phyloP scores from a whole-genome alignment of 2,329 filamentous ascomycete species.

The Aspergillus pseudotamarii region DNA sequence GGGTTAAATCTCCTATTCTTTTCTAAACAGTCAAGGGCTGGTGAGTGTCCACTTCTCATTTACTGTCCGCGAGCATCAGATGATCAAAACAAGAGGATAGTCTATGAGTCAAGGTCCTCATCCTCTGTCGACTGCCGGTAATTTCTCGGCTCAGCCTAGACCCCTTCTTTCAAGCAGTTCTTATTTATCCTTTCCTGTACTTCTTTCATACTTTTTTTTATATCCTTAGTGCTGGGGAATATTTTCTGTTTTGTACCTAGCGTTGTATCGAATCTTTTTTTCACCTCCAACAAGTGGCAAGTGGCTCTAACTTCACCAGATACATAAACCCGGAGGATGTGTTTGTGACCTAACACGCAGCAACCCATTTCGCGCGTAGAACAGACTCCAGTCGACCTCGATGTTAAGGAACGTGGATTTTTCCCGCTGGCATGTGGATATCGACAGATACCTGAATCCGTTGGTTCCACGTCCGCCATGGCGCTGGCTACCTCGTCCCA shows the following conservation, averaged over 20 bases:
- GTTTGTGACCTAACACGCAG: not conserved
- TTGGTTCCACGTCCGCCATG: conserved; percentile 68
- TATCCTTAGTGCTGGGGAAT: not conserved
- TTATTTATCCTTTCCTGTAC: not conserved
- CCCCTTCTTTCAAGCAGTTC: not conserved
- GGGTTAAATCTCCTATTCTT: not conserved
- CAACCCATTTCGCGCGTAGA: not conserved
- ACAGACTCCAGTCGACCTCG: not conserved
- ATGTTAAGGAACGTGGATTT: conserved; percentile 22
- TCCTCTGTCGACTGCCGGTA: not conserved
- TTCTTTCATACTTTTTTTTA: not conserved
- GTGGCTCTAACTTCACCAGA: not conserved
- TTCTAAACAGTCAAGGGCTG: not conserved
- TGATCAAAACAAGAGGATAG: not conserved
- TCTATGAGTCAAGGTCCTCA: not conserved
- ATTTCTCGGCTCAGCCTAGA: not conserved
- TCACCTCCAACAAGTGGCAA: too few relatives aligned
- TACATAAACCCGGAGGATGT: not conserved
- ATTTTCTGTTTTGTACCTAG: not conserved
- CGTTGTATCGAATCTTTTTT: not conserved
- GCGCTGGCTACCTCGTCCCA: conserved; percentile 62
- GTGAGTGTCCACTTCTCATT: not conserved
- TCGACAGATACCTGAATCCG: conserved; percentile 76
- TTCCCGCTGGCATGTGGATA: conserved; percentile 62
- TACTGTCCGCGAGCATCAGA: not conserved